Base-by-base conservation (phyloP, 441 rosid genomes). In the Bocquillonia castaneifolia region DNA sequence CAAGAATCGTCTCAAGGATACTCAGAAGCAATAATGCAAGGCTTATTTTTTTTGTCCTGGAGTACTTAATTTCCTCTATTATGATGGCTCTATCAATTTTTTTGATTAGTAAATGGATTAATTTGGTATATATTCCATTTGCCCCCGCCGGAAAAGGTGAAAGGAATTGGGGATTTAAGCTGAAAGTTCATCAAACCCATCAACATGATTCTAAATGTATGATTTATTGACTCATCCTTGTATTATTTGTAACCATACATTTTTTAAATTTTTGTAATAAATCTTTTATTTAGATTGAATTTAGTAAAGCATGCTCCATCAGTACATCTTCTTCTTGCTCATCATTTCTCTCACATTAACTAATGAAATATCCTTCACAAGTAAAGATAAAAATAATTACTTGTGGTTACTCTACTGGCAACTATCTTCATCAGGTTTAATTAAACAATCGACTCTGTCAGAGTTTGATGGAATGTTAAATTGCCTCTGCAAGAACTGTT, bases 1-100 rank as follows among this genome's bases (percentile, higher is more conserved):
- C 1, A 76, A 68, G 66, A 68, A 56, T 42, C 15, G 54, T 61
- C 61, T 52, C 57, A 76, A 57, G 66, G 74, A 72, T 34, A 23
- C 64, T 48, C 71, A 64, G 14, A 59, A 50, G 55, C 62, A 54
- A 55, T 36, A 66, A 67, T 68, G 51, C 74, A 18, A n/a, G 68
- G 53, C 17, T 53, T 28, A 67, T 20, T 62, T 51, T n/a, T n/a
- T 22, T 12, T 59, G 55, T 39, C 17, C 22, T 14, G 7, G 67
- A 8, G 28, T 44, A 5, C 13, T 13, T 3, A 40, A 40, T 40
- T 40, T 8, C 28, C 13, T 54, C 18, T 18, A 15, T n/a, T n/a
- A 26, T 51, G 25, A 15, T 1, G 62, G 44, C 55, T 48, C 28
- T 20, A 9, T 31, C 59, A 40, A 22, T 34, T 37, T 44, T 54